Conservation (phyloP, 306 rosid genomes). For the Malus sylvestris region DNA sequence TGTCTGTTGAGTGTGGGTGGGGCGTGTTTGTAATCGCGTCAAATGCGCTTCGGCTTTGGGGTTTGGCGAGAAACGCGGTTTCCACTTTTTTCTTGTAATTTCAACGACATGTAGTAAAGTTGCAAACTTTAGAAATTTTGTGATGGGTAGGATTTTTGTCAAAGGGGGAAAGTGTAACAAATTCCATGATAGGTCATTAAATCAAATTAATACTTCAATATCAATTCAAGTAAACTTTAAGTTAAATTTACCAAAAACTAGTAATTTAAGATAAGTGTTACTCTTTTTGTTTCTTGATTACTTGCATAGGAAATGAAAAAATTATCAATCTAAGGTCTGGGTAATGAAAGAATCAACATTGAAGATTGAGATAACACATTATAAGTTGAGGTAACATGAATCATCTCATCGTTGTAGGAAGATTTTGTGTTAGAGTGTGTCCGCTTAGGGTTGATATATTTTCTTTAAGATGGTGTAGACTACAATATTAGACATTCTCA, state of each 20-base stretch:
- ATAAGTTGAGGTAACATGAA: too few species aligned
- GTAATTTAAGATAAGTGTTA: background rate
- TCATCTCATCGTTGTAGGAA: too few species aligned
- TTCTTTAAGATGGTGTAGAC: too few species aligned
- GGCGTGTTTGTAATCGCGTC: background rate
- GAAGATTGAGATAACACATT: too few species aligned
- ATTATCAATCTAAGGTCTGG: fast-evolving
- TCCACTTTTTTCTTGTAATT: background rate
- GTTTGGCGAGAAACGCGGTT: background rate
- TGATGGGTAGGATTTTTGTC: background rate
- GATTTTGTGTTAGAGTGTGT: too few species aligned
- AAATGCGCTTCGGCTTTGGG: background rate
- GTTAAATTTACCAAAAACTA: background rate
- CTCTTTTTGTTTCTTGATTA: background rate
- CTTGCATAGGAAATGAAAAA: background rate
- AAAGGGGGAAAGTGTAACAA: background rate
- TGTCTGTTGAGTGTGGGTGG: background rate
- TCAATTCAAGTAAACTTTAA: background rate
- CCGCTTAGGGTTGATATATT: too few species aligned
- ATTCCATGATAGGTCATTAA: background rate
- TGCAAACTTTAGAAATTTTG: background rate
- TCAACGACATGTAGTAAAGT: background rate
- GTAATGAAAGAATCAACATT: too few species aligned
- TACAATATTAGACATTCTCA: too few species aligned
- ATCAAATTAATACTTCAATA: background rate